Evolutionary conservation across 495 filamentous ascomycete genomes (phyloP).

Genomic region (Penicillium cinerascens): DNA sequence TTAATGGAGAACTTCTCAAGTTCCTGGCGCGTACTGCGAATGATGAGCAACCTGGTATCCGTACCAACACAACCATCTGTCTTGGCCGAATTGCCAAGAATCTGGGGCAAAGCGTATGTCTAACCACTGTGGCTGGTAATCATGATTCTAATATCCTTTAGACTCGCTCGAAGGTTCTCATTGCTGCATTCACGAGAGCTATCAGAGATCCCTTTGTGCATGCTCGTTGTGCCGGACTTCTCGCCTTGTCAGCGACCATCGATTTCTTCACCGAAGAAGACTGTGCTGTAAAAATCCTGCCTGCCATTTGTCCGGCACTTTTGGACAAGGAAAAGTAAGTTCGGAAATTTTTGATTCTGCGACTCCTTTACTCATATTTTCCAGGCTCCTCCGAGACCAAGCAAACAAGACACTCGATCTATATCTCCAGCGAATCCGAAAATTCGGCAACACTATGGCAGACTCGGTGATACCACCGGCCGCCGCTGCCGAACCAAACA

Average conservation of each 20-base stretch:
- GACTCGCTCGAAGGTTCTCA: constrained; percentile 82
- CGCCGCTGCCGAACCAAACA: constrained; percentile 31
- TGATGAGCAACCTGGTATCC: constrained; percentile 94
- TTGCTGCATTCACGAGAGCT: constrained; percentile 84
- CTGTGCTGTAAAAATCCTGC: constrained; percentile 77
- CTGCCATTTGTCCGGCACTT: constrained; percentile 73
- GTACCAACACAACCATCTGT: constrained; percentile 97
- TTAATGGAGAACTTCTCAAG: constrained; percentile 89
- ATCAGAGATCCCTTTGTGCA: constrained; percentile 93
- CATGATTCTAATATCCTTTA: constrained; percentile 28
- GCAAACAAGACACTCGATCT: constrained; percentile 85
- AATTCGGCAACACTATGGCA: constrained; percentile 72
- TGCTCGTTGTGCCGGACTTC: constrained; percentile 79
- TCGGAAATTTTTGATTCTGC: neutral
- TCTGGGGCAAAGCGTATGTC: constrained; percentile 63
- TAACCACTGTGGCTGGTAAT: neutral
- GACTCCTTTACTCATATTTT: neutral
- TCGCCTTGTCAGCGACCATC: constrained; percentile 78
- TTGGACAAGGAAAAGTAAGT: constrained; percentile 83
- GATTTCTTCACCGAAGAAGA: constrained; percentile 90
- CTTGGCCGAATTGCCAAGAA: constrained; percentile 92
- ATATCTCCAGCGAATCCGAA: constrained; percentile 81
- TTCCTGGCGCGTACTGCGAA: constrained; percentile 95
- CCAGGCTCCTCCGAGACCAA: constrained; percentile 76
- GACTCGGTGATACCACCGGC: constrained; percentile 65